phyloP scores from a whole-genome alignment of 139 green algal species.

The Haematococcus sp. region DNA sequence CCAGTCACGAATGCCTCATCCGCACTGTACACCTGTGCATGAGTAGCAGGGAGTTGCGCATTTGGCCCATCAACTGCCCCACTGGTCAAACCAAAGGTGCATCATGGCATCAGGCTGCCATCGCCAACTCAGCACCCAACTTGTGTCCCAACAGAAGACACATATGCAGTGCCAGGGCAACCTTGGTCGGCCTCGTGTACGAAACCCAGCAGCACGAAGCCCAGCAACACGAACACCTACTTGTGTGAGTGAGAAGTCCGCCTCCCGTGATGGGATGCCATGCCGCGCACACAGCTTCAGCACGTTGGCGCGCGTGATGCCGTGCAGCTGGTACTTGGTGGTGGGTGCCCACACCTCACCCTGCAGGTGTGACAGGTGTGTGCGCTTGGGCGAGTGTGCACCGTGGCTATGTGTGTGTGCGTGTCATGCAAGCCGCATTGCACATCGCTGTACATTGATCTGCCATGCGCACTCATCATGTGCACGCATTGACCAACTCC shows the following conservation, averaged over 20 bases:
- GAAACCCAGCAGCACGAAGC: no score
- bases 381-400: neutral
- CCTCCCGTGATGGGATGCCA: conserved; percentile 47
- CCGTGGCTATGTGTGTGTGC: conserved; percentile 9
- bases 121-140: no score
- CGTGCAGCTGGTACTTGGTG: conserved; percentile 46
- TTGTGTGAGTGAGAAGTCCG: conserved; percentile 69
- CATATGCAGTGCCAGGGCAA: no score
- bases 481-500: no score
- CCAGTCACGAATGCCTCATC: conserved; percentile 79
- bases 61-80: neutral
- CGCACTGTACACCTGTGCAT: conserved; percentile 70
- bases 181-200: no score
- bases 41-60: neutral
- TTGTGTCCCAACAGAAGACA: no score
- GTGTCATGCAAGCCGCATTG: no score
- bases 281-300: conserved; percentile 49
- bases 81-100: neutral
- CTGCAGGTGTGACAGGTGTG: conserved; percentile 1
- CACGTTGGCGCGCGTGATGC: conserved; percentile 69
- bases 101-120: no score
- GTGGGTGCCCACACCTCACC: conserved; percentile 45
- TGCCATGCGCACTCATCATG: no score
- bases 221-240: no score
- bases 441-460: no score